These are phyloP conservation scores for Russula sp. DNA, from an alignment of 768 basidiomycete genomes.

Conservation along the genomic window DNA sequence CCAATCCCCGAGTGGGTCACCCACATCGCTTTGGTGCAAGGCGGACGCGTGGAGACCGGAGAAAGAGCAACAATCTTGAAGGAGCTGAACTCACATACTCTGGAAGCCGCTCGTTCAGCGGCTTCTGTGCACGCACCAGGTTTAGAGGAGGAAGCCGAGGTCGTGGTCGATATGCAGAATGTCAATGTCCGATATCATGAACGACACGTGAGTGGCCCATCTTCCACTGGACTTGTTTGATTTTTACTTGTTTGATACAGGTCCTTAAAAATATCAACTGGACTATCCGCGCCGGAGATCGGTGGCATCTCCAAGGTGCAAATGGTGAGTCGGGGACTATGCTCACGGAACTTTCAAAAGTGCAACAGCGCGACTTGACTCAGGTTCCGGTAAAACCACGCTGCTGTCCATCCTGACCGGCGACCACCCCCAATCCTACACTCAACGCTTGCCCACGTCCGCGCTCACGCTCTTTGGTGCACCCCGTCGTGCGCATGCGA, in stretches of 20 bases:
- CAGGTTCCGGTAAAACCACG: slow-evolving; percentile 94
- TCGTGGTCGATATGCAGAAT: slow-evolving; percentile 55
- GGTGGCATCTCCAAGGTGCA: slow-evolving; percentile 85
- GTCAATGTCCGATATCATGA: slow-evolving; percentile 69
- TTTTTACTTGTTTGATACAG: slow-evolving; percentile 32
- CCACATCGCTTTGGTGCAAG: slow-evolving; percentile 52
- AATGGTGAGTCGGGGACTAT: slow-evolving; percentile 52
- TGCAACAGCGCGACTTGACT: not conserved
- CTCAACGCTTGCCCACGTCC: slow-evolving; percentile 41
- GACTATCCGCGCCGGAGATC: slow-evolving; percentile 74
- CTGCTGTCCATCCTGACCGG: slow-evolving; percentile 86
- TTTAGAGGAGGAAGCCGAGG: slow-evolving; percentile 28
- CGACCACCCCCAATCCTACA: slow-evolving; percentile 93
- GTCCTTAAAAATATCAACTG: slow-evolving; percentile 75
- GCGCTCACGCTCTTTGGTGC: slow-evolving; percentile 53
- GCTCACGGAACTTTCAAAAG: not conserved
- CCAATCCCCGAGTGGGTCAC: slow-evolving; percentile 66
- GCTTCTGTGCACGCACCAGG: not conserved
- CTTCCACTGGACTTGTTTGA: not conserved
- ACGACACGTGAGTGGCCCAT: slow-evolving; percentile 23
- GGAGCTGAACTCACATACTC: not conserved
- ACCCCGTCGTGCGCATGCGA: slow-evolving; percentile 62
- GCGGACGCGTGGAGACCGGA: slow-evolving; percentile 47
- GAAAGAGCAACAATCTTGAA: slow-evolving; percentile 40
- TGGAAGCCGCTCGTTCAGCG: not conserved